Evolutionary conservation across 2,329 filamentous ascomycete species (phyloP).

Genomic region (Ophiosphaerella narmari): DNA sequence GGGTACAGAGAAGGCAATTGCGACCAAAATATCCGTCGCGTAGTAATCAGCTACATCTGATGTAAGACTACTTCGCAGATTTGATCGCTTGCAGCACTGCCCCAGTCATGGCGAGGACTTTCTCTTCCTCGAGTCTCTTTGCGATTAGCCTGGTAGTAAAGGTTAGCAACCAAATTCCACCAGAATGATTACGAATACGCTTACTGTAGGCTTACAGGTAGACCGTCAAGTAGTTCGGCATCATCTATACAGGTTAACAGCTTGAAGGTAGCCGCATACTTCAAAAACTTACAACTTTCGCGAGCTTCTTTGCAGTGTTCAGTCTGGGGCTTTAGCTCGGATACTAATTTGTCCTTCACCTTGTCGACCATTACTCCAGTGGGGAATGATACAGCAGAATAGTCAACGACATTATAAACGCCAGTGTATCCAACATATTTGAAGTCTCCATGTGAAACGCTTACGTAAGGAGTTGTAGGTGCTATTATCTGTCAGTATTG

Average conservation of each 20-base stretch:
- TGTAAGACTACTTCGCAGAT: background rate
- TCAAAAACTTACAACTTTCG: conserved; percentile 46
- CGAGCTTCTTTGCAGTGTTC: conserved; percentile 48
- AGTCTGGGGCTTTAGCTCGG: conserved; percentile 35
- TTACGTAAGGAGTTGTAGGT: conserved; percentile 53
- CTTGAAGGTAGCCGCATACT: too few species aligned
- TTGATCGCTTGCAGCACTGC: conserved; percentile 38
- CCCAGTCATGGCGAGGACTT: conserved; percentile 48
- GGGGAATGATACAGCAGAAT: conserved; percentile 53
- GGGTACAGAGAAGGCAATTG: background rate
- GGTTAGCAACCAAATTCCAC: background rate
- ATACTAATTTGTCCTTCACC: conserved; percentile 38
- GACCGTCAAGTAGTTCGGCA: conserved; percentile 47
- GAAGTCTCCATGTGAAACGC: conserved; percentile 50
- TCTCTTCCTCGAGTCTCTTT: conserved; percentile 49
- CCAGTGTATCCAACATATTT: conserved; percentile 53
- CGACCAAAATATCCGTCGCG: background rate
- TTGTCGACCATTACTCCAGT: conserved; percentile 48
- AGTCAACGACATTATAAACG: conserved; percentile 57
- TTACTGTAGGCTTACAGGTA: conserved; percentile 50
- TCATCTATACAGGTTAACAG: conserved; percentile 34
- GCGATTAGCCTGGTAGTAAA: conserved; percentile 38
- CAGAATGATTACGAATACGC: conserved; percentile 1
- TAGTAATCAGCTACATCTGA: too few species aligned
- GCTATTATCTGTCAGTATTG: conserved; percentile 22